A percentile compares a stretch with the other conserved stretches of the same genome.
Evolutionary conservation across 2,329 filamentous ascomycete species (phyloP).

Genomic region (Alternaria conjuncta): DNA sequence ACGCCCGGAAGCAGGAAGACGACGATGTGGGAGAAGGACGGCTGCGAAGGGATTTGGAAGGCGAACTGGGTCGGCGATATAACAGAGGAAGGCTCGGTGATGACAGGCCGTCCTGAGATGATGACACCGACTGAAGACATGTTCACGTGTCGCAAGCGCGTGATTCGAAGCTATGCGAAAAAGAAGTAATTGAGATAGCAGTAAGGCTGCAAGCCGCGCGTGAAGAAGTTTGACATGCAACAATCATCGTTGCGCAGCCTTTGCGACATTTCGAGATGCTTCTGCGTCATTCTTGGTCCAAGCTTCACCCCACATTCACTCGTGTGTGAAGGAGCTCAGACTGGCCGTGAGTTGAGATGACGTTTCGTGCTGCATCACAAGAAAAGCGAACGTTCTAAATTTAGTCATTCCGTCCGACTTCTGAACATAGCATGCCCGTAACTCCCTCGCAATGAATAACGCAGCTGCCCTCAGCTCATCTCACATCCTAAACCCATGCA

Average conservation of each 20-base stretch:
- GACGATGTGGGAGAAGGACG: slow-evolving; percentile 74
- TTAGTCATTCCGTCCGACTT: background rate
- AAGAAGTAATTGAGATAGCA: background rate
- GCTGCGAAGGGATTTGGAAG: slow-evolving; percentile 69
- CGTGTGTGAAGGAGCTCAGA: background rate
- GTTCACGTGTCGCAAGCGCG: background rate
- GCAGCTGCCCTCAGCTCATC: background rate
- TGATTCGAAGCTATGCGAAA: background rate
- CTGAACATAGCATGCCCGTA: background rate
- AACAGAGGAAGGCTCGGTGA: slow-evolving; percentile 60
- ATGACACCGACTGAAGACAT: slow-evolving; percentile 67
- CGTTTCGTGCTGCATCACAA: background rate
- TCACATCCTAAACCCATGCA: slow-evolving; percentile 38
- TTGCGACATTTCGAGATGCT: slow-evolving; percentile 28
- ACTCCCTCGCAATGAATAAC: background rate
- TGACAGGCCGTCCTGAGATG: slow-evolving; percentile 65
- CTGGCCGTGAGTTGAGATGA: background rate
- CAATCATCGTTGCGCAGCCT: slow-evolving; percentile 2
- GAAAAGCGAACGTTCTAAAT: background rate
- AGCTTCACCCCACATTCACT: slow-evolving; percentile 15
- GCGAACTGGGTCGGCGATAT: slow-evolving; percentile 67
- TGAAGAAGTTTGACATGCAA: background rate
- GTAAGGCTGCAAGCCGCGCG: slow-evolving; percentile 4
- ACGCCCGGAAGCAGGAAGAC: slow-evolving; percentile 86
- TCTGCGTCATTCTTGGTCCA: slow-evolving; percentile 29